These are phyloP conservation scores for Yarrowia hollandica DNA, from an alignment of 805 yeast species.

Conservation along the genomic window DNA sequence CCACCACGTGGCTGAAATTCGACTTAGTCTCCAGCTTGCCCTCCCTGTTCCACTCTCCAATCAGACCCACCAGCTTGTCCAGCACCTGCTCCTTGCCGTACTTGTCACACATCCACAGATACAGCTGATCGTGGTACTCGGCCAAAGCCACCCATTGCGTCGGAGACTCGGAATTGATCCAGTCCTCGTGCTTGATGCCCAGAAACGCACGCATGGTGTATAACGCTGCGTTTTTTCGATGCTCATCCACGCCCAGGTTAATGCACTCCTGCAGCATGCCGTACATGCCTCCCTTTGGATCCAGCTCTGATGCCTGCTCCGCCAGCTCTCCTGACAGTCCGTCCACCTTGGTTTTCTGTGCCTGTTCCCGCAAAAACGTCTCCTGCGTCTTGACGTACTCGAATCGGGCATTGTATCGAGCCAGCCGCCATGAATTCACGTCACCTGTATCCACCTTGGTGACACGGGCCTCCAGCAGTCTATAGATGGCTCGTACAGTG, in stretches of 20 bases:
- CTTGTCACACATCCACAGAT: slow-evolving; percentile 11
- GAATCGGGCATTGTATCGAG: background rate
- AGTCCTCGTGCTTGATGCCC: background rate
- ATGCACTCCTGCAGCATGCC: slow-evolving; percentile 7
- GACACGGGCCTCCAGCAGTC: background rate
- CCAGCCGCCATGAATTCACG: background rate
- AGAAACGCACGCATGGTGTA: background rate
- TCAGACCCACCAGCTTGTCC: background rate
- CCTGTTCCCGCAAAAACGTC: background rate
- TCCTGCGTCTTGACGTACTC: slow-evolving; percentile 2
- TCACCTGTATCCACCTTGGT: background rate
- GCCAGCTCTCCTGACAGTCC: background rate
- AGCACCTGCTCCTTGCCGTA: background rate
- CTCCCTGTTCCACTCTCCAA: slow-evolving; percentile 1
- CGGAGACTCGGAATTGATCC: background rate
- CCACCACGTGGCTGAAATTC: background rate
- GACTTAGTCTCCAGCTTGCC: background rate
- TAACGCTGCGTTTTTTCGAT: background rate
- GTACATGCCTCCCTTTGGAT: background rate
- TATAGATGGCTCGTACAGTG: background rate
- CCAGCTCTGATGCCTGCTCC: background rate
- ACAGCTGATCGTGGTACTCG: background rate
- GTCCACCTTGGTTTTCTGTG: background rate
- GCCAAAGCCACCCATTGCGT: background rate
- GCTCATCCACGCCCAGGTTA: background rate